phyloP scores from a whole-genome alignment of 2,329 filamentous ascomycete species.

The Aspergillus tamarii region DNA sequence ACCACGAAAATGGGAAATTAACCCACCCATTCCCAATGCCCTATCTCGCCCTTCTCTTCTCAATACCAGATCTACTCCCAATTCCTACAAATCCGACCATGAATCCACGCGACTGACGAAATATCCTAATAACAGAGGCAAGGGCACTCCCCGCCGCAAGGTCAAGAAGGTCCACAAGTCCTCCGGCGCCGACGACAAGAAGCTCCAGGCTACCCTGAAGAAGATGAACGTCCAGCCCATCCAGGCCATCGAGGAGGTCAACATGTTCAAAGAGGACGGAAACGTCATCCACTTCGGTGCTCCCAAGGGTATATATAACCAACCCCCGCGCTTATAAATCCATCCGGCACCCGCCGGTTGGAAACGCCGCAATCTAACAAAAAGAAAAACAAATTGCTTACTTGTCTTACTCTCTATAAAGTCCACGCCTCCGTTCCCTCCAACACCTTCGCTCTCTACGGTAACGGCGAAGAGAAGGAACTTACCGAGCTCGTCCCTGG shows the following conservation, averaged over 20 bases:
- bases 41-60: neutral
- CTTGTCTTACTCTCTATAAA: conserved; percentile 41
- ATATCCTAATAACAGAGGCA: conserved; percentile 67
- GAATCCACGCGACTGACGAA: conserved; percentile 24
- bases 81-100: neutral
- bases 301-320: conserved; percentile 78
- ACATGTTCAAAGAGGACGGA: conserved; percentile 99
- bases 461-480: conserved; percentile 98
- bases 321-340: neutral
- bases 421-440: conserved; percentile 95
- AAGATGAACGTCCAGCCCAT: conserved; percentile 99
- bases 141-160: conserved; percentile 96
- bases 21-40: neutral
- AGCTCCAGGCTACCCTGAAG: conserved; percentile 95
- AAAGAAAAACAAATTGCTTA: neutral
- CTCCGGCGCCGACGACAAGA: conserved; percentile 97
- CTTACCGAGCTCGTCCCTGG: conserved; percentile 98
- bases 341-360: neutral
- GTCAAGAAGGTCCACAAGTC: conserved; percentile 96
- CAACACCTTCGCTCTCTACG: conserved; percentile 99
- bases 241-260: conserved; percentile 99
- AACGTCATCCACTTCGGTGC: conserved; percentile 99
- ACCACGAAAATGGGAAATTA: neutral
- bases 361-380: neutral
- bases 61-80: neutral